These are phyloP conservation scores for Sisymbrium altissimum DNA, from an alignment of 345 rosid genomes.

Conservation along the genomic window DNA sequence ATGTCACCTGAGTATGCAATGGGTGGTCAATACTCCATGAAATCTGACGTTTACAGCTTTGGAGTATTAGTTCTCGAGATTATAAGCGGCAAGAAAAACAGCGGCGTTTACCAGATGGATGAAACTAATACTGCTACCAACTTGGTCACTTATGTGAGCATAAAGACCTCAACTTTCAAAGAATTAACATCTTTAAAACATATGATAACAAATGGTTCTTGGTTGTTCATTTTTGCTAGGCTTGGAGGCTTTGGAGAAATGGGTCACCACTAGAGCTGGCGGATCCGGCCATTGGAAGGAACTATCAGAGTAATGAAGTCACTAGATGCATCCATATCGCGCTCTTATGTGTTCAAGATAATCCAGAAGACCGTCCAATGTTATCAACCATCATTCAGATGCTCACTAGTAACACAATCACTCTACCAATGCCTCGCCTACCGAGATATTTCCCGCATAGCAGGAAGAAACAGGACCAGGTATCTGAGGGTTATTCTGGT, in stretches of 20 bases:
- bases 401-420: slow-evolving; percentile 30
- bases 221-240: slow-evolving; percentile 9
- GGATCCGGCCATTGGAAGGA: slow-evolving; percentile 21
- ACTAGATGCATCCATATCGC: slow-evolving; percentile 30
- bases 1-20: slow-evolving; percentile 34
- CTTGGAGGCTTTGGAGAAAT: slow-evolving; percentile 31
- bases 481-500: not conserved
- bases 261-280: slow-evolving; percentile 18
- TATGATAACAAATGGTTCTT: not conserved
- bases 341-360: slow-evolving; percentile 33
- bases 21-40: slow-evolving; percentile 28
- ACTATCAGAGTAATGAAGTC: slow-evolving; percentile 16
- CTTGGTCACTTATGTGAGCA: slow-evolving; percentile 29
- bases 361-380: slow-evolving; percentile 19
- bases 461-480: not conserved
- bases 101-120: slow-evolving; percentile 16
- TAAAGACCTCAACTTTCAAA: not conserved
- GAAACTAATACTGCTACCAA: slow-evolving; percentile 27
- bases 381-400: slow-evolving; percentile 8
- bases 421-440: slow-evolving; percentile 19
- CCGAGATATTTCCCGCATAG: slow-evolving; percentile 5
- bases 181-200: not conserved
- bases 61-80: slow-evolving; percentile 34
- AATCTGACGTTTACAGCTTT: slow-evolving; percentile 28
- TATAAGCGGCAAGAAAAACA: slow-evolving; percentile 25